Conservation (phyloP, 2,329 filamentous ascomycete genomes). For the Leptographium flavum region DNA sequence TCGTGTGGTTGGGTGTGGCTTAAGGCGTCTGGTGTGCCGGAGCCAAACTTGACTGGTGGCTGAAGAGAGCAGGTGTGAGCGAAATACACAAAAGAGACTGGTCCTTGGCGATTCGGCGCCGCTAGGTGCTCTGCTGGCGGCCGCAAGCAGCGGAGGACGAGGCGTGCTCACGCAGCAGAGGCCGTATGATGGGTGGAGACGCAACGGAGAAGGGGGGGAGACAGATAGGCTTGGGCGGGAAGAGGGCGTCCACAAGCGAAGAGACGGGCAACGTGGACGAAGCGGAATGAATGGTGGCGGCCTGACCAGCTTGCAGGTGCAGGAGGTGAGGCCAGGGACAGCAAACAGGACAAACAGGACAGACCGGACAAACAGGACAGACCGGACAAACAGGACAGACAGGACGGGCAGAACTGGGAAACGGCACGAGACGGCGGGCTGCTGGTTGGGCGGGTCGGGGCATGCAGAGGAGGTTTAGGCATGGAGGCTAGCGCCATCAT, state of each 20-base stretch:
- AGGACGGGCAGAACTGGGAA: too few relatives aligned
- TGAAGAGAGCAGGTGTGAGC: background rate
- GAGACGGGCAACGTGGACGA: background rate
- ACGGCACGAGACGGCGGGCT: background rate
- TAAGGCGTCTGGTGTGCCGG: slow-evolving; percentile 4
- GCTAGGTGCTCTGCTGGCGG: background rate
- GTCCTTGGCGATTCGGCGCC: background rate
- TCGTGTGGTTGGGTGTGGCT: background rate
- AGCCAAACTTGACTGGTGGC: slow-evolving; percentile 5
- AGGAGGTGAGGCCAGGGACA: background rate
- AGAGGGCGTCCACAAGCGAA: background rate
- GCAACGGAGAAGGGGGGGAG: background rate
- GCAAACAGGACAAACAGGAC: background rate
- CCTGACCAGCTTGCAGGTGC: background rate
- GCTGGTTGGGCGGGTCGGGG: background rate
- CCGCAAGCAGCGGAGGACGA: background rate
- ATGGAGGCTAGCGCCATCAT: background rate
- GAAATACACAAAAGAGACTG: slow-evolving; percentile 1
- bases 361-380: background rate
- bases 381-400: background rate
- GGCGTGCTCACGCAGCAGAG: background rate
- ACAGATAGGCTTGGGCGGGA: background rate
- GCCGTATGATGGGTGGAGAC: background rate
- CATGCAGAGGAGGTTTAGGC: background rate
- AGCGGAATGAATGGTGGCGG: slow-evolving; percentile 1